Percentiles rank a stretch among this genome's conserved stretches.
Conservation (phyloP, 164 flowering plant species). For the Aristolochia contorta region DNA sequence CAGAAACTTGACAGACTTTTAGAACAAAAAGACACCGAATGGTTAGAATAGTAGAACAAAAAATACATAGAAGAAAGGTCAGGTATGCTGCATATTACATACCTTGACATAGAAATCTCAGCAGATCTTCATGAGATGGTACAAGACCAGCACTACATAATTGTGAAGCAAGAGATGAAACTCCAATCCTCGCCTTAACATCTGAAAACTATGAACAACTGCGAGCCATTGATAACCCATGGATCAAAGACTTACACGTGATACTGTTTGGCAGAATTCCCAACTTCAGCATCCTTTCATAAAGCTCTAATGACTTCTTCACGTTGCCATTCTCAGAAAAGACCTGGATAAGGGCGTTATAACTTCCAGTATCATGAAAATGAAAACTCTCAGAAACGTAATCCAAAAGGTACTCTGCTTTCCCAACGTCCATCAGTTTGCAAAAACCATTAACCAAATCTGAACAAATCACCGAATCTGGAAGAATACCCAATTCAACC, state of each 20-base stretch:
- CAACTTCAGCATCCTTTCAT: conserved; percentile 51
- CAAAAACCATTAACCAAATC: conserved; percentile 56
- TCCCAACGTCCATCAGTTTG: conserved; percentile 29
- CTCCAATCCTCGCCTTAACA: too few relatives aligned
- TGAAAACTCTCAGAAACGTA: conserved; percentile 44
- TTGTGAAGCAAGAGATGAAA: too few relatives aligned
- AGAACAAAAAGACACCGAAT: too few relatives aligned
- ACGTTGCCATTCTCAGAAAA: conserved; percentile 37
- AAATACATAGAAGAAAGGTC: too few relatives aligned
- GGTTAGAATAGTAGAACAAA: too few relatives aligned
- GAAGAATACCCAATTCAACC: conserved; percentile 40
- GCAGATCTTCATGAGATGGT: too few relatives aligned
- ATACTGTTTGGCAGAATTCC: conserved; percentile 57
- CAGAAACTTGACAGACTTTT: too few relatives aligned
- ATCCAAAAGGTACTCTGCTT: conserved; percentile 49
- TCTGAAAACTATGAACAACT: not conserved
- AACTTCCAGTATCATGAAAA: conserved; percentile 47
- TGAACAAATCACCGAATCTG: conserved; percentile 45
- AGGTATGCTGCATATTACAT: too few relatives aligned
- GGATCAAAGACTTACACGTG: conserved; percentile 55
- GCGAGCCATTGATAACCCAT: conserved; percentile 37
- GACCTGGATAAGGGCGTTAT: conserved; percentile 33
- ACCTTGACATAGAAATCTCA: too few relatives aligned
- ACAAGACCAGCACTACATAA: too few relatives aligned
- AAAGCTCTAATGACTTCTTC: conserved; percentile 42